These are phyloP conservation scores for Scheffersomyces illinoinensis DNA, from an alignment of 1,139 yeast species.

Conservation along the genomic window DNA sequence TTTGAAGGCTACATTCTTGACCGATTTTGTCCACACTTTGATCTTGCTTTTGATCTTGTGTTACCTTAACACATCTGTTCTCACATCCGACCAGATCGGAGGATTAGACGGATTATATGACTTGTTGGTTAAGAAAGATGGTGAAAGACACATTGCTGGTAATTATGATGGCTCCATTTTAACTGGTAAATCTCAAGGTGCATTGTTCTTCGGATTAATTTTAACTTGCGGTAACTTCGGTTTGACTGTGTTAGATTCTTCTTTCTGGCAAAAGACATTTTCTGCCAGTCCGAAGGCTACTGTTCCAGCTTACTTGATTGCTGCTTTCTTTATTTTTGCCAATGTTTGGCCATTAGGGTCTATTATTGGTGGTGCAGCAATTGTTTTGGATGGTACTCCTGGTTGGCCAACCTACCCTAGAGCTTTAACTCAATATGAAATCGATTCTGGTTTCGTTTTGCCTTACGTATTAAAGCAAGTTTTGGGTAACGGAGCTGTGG, in stretches of 20 bases:
- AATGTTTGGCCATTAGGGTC: constrained; percentile 35
- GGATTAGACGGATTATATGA: constrained; percentile 31
- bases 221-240: constrained; percentile 32
- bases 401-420: constrained; percentile 32
- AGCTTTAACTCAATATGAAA: constrained; percentile 23
- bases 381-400: constrained; percentile 24
- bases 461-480: constrained; percentile 28
- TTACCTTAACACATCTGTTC: constrained; percentile 27
- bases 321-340: constrained; percentile 32
- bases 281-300: constrained; percentile 35
- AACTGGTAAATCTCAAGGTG: constrained; percentile 37
- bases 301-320: constrained; percentile 39
- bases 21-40: constrained; percentile 38
- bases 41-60: constrained; percentile 31
- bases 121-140: constrained; percentile 14
- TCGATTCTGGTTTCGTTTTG: constrained; percentile 28
- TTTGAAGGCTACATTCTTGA: constrained; percentile 40
- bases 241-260: constrained; percentile 30
- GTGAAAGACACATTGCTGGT: constrained; percentile 25
- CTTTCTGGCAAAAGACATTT: constrained; percentile 37
- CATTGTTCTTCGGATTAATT: constrained; percentile 30
- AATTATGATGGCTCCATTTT: constrained; percentile 34
- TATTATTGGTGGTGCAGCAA: constrained; percentile 26
- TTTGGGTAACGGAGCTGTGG: constrained; percentile 29
- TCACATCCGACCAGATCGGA: constrained; percentile 26